A percentile compares a stretch with the other conserved stretches of the same genome.
These are phyloP conservation scores for Globisporangium takayamanum DNA, from an alignment of 352 stramenopile genomes.

Conservation along the genomic window DNA sequence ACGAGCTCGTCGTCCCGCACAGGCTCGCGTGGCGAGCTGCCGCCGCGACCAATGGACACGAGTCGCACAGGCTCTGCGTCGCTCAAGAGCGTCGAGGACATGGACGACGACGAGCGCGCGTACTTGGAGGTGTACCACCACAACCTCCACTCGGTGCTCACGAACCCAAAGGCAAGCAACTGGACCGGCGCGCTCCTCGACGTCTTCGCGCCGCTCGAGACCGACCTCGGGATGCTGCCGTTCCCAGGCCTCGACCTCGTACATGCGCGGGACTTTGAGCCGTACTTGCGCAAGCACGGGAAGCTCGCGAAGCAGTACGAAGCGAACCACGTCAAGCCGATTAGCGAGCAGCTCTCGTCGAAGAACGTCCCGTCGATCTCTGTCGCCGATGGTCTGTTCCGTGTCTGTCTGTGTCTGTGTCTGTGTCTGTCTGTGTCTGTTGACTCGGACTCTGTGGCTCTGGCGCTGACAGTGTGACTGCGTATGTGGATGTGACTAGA, in stretches of 20 bases:
- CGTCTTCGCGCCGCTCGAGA: conserved; percentile 63
- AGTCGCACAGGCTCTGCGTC: background rate
- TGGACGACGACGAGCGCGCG: conserved; percentile 56
- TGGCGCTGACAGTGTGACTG: background rate
- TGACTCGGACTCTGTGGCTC: background rate
- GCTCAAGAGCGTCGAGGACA: conserved; percentile 24
- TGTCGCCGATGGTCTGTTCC: conserved; percentile 53
- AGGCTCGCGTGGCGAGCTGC: conserved; percentile 11
- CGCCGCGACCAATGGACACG: background rate
- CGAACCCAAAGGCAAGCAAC: conserved; percentile 66
- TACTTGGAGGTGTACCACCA: conserved; percentile 67
- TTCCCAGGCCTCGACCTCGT: conserved; percentile 60
- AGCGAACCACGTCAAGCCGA: conserved; percentile 67
- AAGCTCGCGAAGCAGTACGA: conserved; percentile 59
- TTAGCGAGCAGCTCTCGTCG: conserved; percentile 80
- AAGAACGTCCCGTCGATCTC: conserved; percentile 76
- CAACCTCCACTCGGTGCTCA: conserved; percentile 83
- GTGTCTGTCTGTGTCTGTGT: background rate
- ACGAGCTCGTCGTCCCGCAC: conserved; percentile 22
- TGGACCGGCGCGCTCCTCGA: conserved; percentile 70
- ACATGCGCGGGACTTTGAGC: conserved; percentile 63
- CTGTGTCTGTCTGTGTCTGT: conserved; percentile 5
- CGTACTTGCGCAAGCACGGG: conserved; percentile 68
- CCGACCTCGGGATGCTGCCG: conserved; percentile 59
- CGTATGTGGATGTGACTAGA: conserved; percentile 24